Evolutionary conservation across 352 stramenopile species (phyloP), one percentile per base, ranked within the genome.

Genomic region (Phytopythium oedochilum): DNA sequence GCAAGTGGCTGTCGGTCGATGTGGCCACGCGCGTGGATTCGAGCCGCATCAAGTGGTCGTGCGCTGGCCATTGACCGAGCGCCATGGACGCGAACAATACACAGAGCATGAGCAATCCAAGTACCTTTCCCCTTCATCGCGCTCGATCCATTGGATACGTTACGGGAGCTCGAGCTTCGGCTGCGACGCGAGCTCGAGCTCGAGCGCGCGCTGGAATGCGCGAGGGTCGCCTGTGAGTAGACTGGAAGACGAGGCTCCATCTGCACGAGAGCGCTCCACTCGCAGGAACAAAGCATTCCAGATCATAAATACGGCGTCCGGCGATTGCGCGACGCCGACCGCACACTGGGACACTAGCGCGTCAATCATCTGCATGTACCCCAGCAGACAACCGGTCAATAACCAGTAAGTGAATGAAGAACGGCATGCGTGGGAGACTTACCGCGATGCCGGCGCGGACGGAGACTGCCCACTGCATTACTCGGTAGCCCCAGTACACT

Each of bases 1-100:
- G 81, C 64, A 92, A 90, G 52, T 91, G 81, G 79, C 70, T 85
- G 20, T 88, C 73, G 15, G 76, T 90, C 34, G 66, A 69, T 28
- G 68, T 67, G 2, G 63, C 75, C 42, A 82, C 68, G 35, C 74
- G 74, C 9, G 67, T 74, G 23, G 70, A 88, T 34, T 65, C 66
- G 18, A 75, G 67, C 48, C 66, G 75, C 34, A 75, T 91, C 34
- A 91, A 89, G 63, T 89, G 80, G 80, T 83, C 66, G 0, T 90
- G 80, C 60, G 80, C 73, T 17, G 76, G 80, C 11, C 78, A 92
- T 55, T 89, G 62, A 60, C 5, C 15, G 20, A n/a, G 22, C 51
- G 17, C 26, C 15, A 15, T 26, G 20, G 29, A 32, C 5, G 5
- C 9, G 29, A 32, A 5, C 29, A 9, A 32, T 5, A 32, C 29